These are phyloP conservation scores for Cyclocybe cylindracea DNA, from an alignment of 768 basidiomycete genomes.

Conservation along the genomic window DNA sequence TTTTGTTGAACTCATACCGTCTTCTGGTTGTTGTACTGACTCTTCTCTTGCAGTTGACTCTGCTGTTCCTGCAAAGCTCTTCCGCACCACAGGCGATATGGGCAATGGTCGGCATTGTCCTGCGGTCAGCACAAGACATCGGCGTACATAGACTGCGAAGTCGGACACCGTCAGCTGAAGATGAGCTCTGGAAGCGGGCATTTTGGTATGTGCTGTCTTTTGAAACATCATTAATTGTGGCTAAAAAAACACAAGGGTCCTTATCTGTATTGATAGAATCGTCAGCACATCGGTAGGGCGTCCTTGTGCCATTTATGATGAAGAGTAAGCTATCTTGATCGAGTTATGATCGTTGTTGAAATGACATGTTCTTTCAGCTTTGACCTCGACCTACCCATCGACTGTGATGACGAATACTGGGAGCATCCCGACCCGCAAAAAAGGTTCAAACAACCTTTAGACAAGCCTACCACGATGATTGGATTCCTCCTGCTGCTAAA, in stretches of 20 bases:
- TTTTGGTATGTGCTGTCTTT: constrained; percentile 45
- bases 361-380: constrained; percentile 44
- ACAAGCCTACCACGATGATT: constrained; percentile 53
- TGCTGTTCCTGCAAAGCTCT: constrained; percentile 50
- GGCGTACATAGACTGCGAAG: constrained; percentile 59
- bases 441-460: constrained; percentile 67
- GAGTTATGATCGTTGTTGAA: background rate
- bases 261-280: constrained; percentile 50
- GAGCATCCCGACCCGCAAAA: constrained; percentile 52
- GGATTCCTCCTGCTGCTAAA: constrained; percentile 58
- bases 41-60: constrained; percentile 44
- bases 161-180: constrained; percentile 43
- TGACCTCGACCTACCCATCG: constrained; percentile 64
- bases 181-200: constrained; percentile 72
- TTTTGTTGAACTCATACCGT: too few relatives aligned
- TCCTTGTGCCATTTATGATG: constrained; percentile 74
- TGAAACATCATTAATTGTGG: background rate
- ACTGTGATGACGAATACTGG: constrained; percentile 76
- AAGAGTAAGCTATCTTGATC: constrained; percentile 49
- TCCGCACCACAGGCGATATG: constrained; percentile 62
- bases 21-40: too few relatives aligned
- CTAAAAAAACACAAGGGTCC: constrained; percentile 36
- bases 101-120: constrained; percentile 66
- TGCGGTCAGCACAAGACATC: constrained; percentile 74
- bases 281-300: constrained; percentile 59